Percentiles rank a stretch among this genome's conserved stretches.
These are phyloP conservation scores for Aspergillus sp. DNA, from an alignment of 2,329 filamentous ascomycete genomes.

Conservation along the genomic window DNA sequence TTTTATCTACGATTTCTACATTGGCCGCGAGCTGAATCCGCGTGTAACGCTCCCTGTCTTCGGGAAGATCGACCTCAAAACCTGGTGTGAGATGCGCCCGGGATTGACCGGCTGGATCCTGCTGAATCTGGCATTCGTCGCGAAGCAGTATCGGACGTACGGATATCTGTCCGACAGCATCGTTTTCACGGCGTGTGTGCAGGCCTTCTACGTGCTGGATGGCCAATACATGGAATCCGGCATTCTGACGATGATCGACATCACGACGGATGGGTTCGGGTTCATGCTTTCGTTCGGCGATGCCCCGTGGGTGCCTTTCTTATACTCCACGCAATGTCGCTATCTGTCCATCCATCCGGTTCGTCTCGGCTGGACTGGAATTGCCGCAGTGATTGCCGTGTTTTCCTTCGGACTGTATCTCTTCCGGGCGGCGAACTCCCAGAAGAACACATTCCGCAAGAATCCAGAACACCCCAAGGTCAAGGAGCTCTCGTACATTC, in stretches of 20 bases:
- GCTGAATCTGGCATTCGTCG: conserved; percentile 75
- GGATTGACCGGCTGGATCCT: conserved; percentile 85
- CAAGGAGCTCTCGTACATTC: conserved; percentile 76
- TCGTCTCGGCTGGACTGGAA: conserved; percentile 66
- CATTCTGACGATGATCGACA: conserved; percentile 87
- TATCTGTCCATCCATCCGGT: conserved; percentile 79
- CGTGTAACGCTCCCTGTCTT: conserved; percentile 60
- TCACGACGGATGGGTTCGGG: conserved; percentile 85
- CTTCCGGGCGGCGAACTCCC: conserved; percentile 81
- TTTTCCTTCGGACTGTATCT: conserved; percentile 73
- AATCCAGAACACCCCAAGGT: conserved; percentile 78
- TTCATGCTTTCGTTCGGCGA: conserved; percentile 92
- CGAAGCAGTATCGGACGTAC: conserved; percentile 79
- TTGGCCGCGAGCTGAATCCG: conserved; percentile 88
- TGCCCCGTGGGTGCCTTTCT: conserved; percentile 84
- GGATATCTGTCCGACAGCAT: conserved; percentile 82
- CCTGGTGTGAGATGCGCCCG: conserved; percentile 80
- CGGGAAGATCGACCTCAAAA: conserved; percentile 75
- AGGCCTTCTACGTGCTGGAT: conserved; percentile 78
- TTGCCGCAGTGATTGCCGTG: conserved; percentile 63
- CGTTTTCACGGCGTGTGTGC: conserved; percentile 70
- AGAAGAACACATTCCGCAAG: conserved; percentile 88
- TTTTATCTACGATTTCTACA: conserved; percentile 89
- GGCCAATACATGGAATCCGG: conserved; percentile 79
- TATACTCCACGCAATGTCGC: conserved; percentile 76